Conservation (phyloP, 2,329 filamentous ascomycete genomes). For the Corynespora cassiicola region DNA sequence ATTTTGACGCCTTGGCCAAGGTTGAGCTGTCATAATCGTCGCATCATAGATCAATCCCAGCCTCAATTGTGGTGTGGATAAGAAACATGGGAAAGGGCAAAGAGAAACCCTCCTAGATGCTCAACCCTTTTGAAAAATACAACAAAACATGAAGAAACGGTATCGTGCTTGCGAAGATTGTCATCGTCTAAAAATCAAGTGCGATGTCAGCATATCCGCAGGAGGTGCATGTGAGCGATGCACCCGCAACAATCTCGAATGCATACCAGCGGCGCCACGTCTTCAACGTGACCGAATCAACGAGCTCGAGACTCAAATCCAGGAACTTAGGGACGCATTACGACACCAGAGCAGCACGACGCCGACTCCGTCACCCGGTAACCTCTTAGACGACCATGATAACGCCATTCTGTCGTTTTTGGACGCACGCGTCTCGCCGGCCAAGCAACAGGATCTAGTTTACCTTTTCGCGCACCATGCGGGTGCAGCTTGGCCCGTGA, state of each 20-base stretch:
- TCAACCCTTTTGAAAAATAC: no score
- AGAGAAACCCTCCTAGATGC: no score
- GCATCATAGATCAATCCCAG: no score
- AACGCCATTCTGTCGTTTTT: conserved; percentile 25
- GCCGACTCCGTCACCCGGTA: conserved; percentile 22
- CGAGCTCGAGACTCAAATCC: conserved; percentile 31
- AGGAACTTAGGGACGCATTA: conserved; percentile 25
- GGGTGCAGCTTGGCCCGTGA: conserved; percentile 26
- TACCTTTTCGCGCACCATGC: conserved; percentile 19
- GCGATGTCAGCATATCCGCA: conserved; percentile 24
- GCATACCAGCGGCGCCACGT: conserved; percentile 30
- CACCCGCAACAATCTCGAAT: conserved; percentile 28
- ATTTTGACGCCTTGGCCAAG: no score
- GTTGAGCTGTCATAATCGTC: no score
- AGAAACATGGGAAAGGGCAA: no score
- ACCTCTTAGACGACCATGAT: conserved; percentile 18
- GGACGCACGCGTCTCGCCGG: conserved; percentile 24
- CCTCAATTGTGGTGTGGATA: no score
- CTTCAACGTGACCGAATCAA: conserved; percentile 34
- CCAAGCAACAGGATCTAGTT: conserved; percentile 27
- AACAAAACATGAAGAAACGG: conserved; percentile 24
- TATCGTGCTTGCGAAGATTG: conserved; percentile 35
- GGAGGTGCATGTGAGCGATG: conserved; percentile 28
- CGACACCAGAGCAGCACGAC: conserved; percentile 21
- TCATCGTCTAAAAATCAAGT: conserved; percentile 38